Conservation (phyloP, 2,329 filamentous ascomycete genomes). For the Tricladium varicosporioides region DNA sequence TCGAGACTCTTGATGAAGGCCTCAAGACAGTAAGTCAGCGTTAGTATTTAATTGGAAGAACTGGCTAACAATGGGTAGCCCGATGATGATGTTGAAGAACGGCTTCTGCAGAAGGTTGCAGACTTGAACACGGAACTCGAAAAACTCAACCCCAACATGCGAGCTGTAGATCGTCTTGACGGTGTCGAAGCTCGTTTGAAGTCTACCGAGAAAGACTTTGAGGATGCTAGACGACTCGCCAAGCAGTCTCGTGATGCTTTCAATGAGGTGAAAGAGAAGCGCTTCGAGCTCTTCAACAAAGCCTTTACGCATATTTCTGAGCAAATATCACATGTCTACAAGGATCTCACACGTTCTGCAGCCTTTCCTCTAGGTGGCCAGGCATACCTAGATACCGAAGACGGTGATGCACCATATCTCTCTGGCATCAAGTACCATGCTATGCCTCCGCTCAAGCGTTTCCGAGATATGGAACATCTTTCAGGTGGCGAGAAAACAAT, state of each 20-base stretch:
- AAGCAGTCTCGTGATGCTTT: conserved; percentile 80
- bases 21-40: conserved; percentile 65
- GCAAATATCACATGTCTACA: conserved; percentile 91
- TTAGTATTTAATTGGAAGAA: conserved; percentile 29
- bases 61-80: conserved; percentile 46
- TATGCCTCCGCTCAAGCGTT: conserved; percentile 97
- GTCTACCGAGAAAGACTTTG: conserved; percentile 84
- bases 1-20: conserved; percentile 76
- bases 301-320: conserved; percentile 94
- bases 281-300: conserved; percentile 90
- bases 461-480: conserved; percentile 98
- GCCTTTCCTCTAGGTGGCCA: conserved; percentile 92
- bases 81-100: conserved; percentile 69
- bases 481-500: conserved; percentile 99
- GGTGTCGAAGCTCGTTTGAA: conserved; percentile 80
- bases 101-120: conserved; percentile 74
- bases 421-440: conserved; percentile 97
- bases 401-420: conserved; percentile 93
- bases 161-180: conserved; percentile 87
- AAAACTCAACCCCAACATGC: conserved; percentile 95
- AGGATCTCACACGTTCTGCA: conserved; percentile 85
- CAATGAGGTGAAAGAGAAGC: conserved; percentile 74
- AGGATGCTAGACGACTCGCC: conserved; percentile 73
- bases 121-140: conserved; percentile 77
- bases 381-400: conserved; percentile 84